Base-by-base conservation (phyloP, 2,329 filamentous ascomycete genomes). In the Aspergillus novofumigatus region DNA sequence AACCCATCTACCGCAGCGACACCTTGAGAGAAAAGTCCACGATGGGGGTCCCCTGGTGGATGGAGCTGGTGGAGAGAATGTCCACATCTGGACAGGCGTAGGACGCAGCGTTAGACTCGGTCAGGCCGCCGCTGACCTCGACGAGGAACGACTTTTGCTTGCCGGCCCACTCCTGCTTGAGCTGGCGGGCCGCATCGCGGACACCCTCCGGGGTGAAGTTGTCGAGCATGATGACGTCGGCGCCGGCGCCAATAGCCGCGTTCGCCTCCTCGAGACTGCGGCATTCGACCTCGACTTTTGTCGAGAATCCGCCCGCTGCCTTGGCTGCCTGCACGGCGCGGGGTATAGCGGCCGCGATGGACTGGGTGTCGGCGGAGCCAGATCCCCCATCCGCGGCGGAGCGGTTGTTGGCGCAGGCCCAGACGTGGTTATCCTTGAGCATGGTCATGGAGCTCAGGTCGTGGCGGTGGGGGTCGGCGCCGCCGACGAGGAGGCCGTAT, bases 361-460 rank as follows among this genome's bases (percentile, higher is more conserved):
- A 65, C 42, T 64, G 44, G 44, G 14, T 26, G 21, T 47, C 21
- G 6, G 58, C 60, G 20, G 59, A 55, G 10, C 52, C 41, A 21
- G 52, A 59, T n/a, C 63, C 60, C 0, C 62, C 65, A 45, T 65
- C 63, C 1, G 53, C 59, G 10, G 65, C 66, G 6, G 67, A 63
- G 5, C 65, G 56, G 58, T 76, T 75, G 54, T 77, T 73, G 51
- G 88, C 88, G 54, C 89, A 88, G 61, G 91, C 91, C 89, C 93
- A 97, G 56, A 99, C 88, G 76, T 99, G 94, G 76, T 99, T 99
- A 77, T 99, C 94, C 80, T 99, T 99, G 63, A 99, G 82, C 94
- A 99, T 99, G 56, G 92, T 92, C 94, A 99, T 97, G 62, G 88
- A 85, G 72, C 86, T 90, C 56, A 99, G 80, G 73, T 99, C 94